phyloP scores from a whole-genome alignment of 140 eudicot genomes.

The Flaveria floridana region DNA sequence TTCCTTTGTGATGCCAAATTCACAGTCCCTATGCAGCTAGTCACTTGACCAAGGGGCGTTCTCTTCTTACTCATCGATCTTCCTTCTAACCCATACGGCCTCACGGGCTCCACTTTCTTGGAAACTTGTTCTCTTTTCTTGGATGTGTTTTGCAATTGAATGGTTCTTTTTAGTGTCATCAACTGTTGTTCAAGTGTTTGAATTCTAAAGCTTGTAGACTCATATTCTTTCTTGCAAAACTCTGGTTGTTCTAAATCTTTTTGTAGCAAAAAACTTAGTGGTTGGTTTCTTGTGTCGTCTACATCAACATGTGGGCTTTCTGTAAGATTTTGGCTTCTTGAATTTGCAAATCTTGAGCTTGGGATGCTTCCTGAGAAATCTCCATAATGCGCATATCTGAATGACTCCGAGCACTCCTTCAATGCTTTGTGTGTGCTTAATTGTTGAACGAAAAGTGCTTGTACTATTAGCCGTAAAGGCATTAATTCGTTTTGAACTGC shows the following conservation, averaged over 20 bases:
- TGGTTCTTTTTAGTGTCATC: conserved; percentile 53
- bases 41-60: conserved; percentile 60
- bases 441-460: conserved; percentile 91
- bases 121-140: conserved; percentile 39
- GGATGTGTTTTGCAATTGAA: conserved; percentile 51
- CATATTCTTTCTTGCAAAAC: conserved; percentile 57
- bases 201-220: conserved; percentile 81
- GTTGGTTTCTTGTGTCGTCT: conserved; percentile 47
- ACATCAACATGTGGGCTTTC: conserved; percentile 54
- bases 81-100: conserved; percentile 52
- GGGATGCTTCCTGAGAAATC: conserved; percentile 75
- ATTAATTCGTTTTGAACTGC: conserved; percentile 89
- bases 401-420: conserved; percentile 79
- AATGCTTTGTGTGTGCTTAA: conserved; percentile 79
- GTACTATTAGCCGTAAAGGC: conserved; percentile 88
- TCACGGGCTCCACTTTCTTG: conserved; percentile 37
- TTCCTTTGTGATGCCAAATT: conserved; percentile 73
- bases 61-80: conserved; percentile 67
- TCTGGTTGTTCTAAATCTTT: conserved; percentile 50
- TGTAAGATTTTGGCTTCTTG: conserved; percentile 62
- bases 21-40: conserved; percentile 75
- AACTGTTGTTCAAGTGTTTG: conserved; percentile 83
- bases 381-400: conserved; percentile 55
- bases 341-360: conserved; percentile 55
- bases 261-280: conserved; percentile 51